phyloP scores from a whole-genome alignment of 2,329 filamentous ascomycete species.

The Rutstroemia sydowiana region DNA sequence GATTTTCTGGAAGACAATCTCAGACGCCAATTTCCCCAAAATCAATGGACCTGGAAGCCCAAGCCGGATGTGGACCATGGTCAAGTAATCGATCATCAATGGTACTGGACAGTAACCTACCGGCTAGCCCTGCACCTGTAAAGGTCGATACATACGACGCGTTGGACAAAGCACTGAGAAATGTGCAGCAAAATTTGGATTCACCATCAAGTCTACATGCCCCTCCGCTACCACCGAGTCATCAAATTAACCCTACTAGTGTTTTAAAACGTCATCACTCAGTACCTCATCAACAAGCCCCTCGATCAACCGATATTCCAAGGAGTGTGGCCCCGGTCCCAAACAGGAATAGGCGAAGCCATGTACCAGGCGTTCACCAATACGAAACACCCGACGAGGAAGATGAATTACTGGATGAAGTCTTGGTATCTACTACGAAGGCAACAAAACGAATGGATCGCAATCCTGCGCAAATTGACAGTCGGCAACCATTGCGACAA shows the following conservation, averaged over 20 bases:
- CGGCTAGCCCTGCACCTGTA: conserved; percentile 38
- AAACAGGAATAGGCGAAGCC: conserved; percentile 70
- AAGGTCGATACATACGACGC: conserved; percentile 54
- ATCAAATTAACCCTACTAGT: conserved; percentile 43
- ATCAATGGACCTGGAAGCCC: conserved; percentile 85
- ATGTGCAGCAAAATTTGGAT: conserved; percentile 45
- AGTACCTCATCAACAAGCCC: conserved; percentile 50
- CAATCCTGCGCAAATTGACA: conserved; percentile 31
- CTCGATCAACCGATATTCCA: conserved; percentile 53
- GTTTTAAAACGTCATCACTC: conserved; percentile 60
- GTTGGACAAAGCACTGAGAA: conserved; percentile 50
- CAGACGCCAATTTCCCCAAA: conserved; percentile 71
- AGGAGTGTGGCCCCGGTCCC: conserved; percentile 57
- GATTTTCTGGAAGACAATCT: conserved; percentile 79
- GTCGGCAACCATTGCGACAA: conserved; percentile 47
- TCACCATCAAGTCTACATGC: conserved; percentile 28
- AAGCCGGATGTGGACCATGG: conserved; percentile 86
- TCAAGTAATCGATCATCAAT: conserved; percentile 79
- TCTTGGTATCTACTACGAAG: conserved; percentile 66
- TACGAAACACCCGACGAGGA: conserved; percentile 96
- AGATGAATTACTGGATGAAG: conserved; percentile 90
- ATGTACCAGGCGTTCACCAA: conserved; percentile 67
- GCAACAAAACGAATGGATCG: conserved; percentile 64
- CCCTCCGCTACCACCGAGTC: conserved; percentile 44
- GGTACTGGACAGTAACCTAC: conserved; percentile 53